Base-by-base conservation (phyloP, 2,329 filamentous ascomycete species). In the Phoma sp. region DNA sequence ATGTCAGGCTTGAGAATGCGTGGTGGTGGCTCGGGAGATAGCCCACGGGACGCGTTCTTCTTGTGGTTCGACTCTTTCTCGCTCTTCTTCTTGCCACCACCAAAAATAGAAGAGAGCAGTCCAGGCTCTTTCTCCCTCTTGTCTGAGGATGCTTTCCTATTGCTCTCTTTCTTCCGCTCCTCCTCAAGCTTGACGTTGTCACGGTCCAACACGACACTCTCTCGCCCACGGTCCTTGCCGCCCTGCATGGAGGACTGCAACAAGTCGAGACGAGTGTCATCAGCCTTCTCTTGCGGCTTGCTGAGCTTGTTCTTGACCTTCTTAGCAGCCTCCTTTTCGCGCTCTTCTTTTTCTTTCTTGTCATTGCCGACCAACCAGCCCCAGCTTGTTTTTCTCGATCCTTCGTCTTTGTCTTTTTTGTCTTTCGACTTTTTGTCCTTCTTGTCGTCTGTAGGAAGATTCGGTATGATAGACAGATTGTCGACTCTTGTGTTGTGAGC, bases 21-120 rank as follows among this genome's bases (percentile, higher is more conserved):
- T 59, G 86, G 86, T 0, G 83, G 80, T 10, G 84, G 82, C 37
- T 96, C 92, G 2, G 93, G 93, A 0, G 93, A 96, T 7, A 91
- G 78, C 5, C 88, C 86, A 48, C 91, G 86, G 7, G 81, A 82
- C 62, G 88, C 86, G 30, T 81, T 83, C 75, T 93, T 96, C 77
- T 91, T 93, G 63, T 86, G 83, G 53, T 82, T 81, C 30, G 83
- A 83, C 50, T 96, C 91, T 62, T 87, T 87, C 53, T 93, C 89
- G 52, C 85, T 82, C 75, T 91, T 96, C 79, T 93, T 96, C 79
- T 96, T 96, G 56, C 89, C 85, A 37, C 91, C 90, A 13, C 92
- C 91, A 69, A 99, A 98, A 50, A 99, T 87, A 1, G 92, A 95
- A 0, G 92, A 93, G 64, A 99, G 93, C n/a, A 98, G 82, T 7